These are phyloP conservation scores for Cinchona pubescens DNA, from an alignment of 257 asterid genomes.

Conservation along the genomic window DNA sequence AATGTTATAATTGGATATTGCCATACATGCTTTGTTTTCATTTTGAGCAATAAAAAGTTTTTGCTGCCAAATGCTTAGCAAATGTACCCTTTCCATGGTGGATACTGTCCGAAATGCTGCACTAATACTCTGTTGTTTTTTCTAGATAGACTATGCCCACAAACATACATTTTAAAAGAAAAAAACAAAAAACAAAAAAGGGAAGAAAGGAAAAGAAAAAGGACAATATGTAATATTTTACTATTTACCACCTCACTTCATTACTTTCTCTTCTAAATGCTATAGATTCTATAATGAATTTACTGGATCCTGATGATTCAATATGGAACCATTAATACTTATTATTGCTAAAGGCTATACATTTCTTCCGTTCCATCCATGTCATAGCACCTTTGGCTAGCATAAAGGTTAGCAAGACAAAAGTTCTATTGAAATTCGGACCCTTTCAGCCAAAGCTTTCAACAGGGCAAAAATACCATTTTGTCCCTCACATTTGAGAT, in stretches of 20 bases:
- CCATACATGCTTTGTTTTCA: conserved; percentile 5
- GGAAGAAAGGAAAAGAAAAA: neutral
- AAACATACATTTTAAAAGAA: too few relatives aligned
- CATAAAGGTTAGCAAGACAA: conserved; percentile 1
- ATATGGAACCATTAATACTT: neutral
- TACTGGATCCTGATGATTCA: neutral
- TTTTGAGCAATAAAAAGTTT: conserved; percentile 6
- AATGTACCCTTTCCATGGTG: neutral
- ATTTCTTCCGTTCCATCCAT: neutral
- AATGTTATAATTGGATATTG: conserved; percentile 18
- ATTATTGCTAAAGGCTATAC: conserved; percentile 12
- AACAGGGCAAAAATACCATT: too few relatives aligned
- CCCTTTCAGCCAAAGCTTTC: too few relatives aligned
- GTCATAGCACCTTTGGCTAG: neutral
- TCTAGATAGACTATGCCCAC: neutral
- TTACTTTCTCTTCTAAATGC: neutral
- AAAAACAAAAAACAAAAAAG: neutral
- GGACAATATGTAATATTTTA: neutral
- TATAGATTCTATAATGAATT: neutral
- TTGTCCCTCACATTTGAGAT: too few relatives aligned
- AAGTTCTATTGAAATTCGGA: neutral
- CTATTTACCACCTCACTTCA: conserved; percentile 5
- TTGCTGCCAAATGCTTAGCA: conserved; percentile 19
- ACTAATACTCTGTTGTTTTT: neutral
- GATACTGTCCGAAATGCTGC: neutral